A percentile compares a stretch with the other conserved stretches of the same genome.
Conservation (phyloP, 2,329 filamentous ascomycete genomes). For the Fonsecaea nubica region DNA sequence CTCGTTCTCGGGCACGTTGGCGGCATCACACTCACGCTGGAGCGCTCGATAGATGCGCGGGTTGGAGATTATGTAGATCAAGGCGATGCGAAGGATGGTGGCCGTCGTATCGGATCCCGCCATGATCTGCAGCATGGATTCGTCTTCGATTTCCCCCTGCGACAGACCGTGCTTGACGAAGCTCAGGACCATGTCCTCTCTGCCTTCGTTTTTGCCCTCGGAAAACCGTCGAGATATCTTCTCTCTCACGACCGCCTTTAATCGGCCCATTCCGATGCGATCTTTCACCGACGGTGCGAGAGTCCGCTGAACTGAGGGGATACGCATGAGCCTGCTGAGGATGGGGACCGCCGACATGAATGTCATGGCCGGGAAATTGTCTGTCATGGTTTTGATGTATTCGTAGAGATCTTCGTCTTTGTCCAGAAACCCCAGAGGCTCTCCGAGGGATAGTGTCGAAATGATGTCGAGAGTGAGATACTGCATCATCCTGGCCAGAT, state of each 20-base stretch:
- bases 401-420: conserved; percentile 52
- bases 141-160: conserved; percentile 24
- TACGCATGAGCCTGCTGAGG: conserved; percentile 1
- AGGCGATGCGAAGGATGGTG: conserved; percentile 21
- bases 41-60: conserved; percentile 21
- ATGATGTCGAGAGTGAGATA: conserved; percentile 65
- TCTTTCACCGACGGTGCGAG: conserved; percentile 4
- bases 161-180: conserved; percentile 28
- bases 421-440: conserved; percentile 54
- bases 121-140: conserved; percentile 29
- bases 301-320: not conserved
- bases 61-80: conserved; percentile 31
- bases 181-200: conserved; percentile 19
- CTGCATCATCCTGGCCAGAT: conserved; percentile 57
- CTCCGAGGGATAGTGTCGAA: conserved; percentile 59
- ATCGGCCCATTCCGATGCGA: conserved; percentile 5
- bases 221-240: not conserved
- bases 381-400: conserved; percentile 42
- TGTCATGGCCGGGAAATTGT: conserved; percentile 6
- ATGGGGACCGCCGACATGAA: conserved; percentile 9
- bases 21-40: conserved; percentile 33
- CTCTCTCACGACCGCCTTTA: conserved; percentile 8
- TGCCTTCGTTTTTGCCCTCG: conserved; percentile 3
- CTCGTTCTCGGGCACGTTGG: not conserved
- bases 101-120: conserved; percentile 31